phyloP scores from a whole-genome alignment of 2,329 filamentous ascomycete genomes.

The Neopestalotiopsis rosae region DNA sequence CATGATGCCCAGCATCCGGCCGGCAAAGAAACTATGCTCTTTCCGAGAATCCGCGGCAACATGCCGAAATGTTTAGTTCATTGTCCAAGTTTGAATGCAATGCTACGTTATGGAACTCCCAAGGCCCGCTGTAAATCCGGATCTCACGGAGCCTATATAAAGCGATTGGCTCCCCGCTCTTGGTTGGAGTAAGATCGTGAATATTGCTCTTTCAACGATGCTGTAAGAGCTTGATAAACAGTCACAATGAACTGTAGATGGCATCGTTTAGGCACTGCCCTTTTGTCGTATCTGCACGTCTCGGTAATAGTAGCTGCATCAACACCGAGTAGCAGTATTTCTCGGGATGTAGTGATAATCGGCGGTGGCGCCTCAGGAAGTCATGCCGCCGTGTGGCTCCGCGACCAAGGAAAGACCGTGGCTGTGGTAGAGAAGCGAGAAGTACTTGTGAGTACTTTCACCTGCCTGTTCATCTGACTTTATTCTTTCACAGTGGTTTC shows the following conservation, averaged over 20 bases:
- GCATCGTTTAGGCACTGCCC: too few relatives aligned
- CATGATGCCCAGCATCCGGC: too few relatives aligned
- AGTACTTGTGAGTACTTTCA: constrained; percentile 35
- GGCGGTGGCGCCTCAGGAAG: constrained; percentile 46
- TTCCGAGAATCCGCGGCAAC: too few relatives aligned
- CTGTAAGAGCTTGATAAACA: too few relatives aligned
- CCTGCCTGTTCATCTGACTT: constrained; percentile 37
- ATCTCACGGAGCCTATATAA: background rate
- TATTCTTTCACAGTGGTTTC: constrained; percentile 23
- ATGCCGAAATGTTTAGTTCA: background rate
- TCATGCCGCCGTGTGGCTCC: constrained; percentile 41
- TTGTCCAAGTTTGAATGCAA: background rate
- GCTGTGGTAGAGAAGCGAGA: constrained; percentile 40
- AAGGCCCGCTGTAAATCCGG: background rate
- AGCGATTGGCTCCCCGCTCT: background rate
- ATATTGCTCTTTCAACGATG: too few relatives aligned
- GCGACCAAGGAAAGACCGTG: constrained; percentile 39
- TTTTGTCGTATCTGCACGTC: too few relatives aligned
- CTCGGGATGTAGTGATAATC: constrained; percentile 33
- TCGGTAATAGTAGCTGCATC: too few relatives aligned
- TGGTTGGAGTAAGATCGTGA: too few relatives aligned
- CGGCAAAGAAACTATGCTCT: too few relatives aligned
- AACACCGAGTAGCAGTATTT: constrained; percentile 1
- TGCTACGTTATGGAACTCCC: background rate
- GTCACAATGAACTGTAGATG: too few relatives aligned